A percentile compares a stretch with the other conserved stretches of the same genome.
phyloP scores from a whole-genome alignment of 2,329 filamentous ascomycete species.

The Aureobasidium sp. region DNA sequence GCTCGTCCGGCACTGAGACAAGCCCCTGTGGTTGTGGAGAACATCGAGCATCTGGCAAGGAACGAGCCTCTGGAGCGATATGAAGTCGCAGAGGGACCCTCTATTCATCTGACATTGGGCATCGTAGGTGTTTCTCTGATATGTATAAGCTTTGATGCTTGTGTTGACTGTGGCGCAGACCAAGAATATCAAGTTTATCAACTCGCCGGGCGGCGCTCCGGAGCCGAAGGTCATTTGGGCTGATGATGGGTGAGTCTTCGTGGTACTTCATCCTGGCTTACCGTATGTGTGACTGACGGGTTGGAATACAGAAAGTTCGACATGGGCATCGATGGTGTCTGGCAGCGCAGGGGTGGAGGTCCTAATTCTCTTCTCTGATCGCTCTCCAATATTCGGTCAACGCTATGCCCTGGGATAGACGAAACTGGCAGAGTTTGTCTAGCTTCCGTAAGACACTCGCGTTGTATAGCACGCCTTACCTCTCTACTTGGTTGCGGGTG shows the following conservation, averaged over 20 bases:
- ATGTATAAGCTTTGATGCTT: neutral
- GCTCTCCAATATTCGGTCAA: no score
- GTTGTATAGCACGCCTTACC: no score
- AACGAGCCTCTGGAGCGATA: constrained; percentile 11
- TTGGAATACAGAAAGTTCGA: neutral
- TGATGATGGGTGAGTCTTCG: constrained; percentile 14
- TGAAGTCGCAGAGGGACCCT: neutral
- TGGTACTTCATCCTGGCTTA: neutral
- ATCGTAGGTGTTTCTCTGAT: neutral
- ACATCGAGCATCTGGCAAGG: constrained; percentile 45
- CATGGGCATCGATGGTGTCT: constrained; percentile 17
- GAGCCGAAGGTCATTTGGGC: constrained; percentile 14
- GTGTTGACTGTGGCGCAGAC: neutral
- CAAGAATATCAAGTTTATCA: constrained; percentile 16
- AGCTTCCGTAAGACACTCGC: no score
- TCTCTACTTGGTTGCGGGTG: no score
- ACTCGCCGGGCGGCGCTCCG: constrained; percentile 5
- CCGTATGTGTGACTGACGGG: neutral
- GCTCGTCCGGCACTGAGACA: constrained; percentile 51
- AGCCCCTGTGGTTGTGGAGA: constrained; percentile 47
- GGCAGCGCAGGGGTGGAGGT: constrained; percentile 16
- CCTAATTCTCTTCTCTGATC: neutral
- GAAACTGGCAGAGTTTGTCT: no score
- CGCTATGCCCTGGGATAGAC: no score
- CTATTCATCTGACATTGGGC: constrained; percentile 13